Percentiles rank a stretch among this genome's conserved stretches.
These are phyloP conservation scores for Boletus sensibilis DNA, from an alignment of 768 basidiomycete species.

Conservation along the genomic window DNA sequence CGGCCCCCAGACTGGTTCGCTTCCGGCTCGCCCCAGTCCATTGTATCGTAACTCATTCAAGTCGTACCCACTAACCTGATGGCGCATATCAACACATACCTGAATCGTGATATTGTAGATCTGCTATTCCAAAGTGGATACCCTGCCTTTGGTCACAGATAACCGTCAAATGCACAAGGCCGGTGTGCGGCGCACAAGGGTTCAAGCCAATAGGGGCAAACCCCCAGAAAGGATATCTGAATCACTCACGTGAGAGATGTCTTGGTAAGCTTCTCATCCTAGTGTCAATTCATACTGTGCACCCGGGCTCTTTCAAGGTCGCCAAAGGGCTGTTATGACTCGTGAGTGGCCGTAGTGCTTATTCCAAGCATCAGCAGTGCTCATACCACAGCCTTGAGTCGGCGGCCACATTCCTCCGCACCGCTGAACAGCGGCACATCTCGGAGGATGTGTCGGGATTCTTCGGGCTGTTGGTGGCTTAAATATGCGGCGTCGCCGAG, in stretches of 20 bases:
- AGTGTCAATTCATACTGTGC: too few species aligned
- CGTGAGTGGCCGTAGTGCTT: neutral
- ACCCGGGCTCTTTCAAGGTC: neutral
- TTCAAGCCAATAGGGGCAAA: slow-evolving; percentile 6
- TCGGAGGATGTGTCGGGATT: slow-evolving; percentile 25
- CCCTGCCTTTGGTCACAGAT: slow-evolving; percentile 6
- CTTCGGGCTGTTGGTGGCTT: slow-evolving; percentile 22
- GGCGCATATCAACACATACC: slow-evolving; percentile 6
- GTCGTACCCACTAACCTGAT: slow-evolving; percentile 13
- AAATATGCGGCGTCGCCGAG: slow-evolving; percentile 13
- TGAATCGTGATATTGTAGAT: slow-evolving; percentile 4
- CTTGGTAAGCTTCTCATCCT: neutral
- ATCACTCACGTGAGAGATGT: neutral
- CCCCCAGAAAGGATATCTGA: neutral
- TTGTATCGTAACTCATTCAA: slow-evolving; percentile 2
- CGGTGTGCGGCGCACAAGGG: slow-evolving; percentile 2
- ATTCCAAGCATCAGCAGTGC: neutral
- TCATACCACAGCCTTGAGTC: neutral
- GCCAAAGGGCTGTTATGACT: too few species aligned
- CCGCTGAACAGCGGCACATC: slow-evolving; percentile 14
- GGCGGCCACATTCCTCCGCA: neutral
- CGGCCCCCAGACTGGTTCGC: slow-evolving; percentile 6
- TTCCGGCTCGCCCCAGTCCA: slow-evolving; percentile 1
- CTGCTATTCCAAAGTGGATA: neutral
- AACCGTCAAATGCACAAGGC: slow-evolving; percentile 11